These are phyloP conservation scores for Hypomyces rosellus DNA, from an alignment of 2,329 filamentous ascomycete species.

Conservation along the genomic window DNA sequence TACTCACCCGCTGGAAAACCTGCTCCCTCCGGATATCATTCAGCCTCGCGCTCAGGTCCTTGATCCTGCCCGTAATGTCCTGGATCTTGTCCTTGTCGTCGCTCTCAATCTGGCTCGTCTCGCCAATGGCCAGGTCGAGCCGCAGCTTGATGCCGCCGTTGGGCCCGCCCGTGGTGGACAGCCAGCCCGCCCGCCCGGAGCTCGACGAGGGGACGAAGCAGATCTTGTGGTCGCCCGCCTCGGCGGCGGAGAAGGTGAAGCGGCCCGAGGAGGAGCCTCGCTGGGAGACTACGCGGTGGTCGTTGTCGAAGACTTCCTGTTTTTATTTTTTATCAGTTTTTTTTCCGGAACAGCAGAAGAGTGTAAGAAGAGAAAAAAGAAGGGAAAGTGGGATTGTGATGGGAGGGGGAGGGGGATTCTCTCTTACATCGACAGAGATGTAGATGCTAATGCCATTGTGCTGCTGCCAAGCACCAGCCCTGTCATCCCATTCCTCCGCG, in stretches of 20 bases:
- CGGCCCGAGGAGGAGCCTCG: slow-evolving; percentile 68
- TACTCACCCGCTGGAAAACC: slow-evolving; percentile 84
- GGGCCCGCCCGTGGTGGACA: slow-evolving; percentile 53
- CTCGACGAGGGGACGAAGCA: slow-evolving; percentile 85
- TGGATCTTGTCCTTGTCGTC: slow-evolving; percentile 89
- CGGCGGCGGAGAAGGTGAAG: slow-evolving; percentile 93
- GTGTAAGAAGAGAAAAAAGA: too few species aligned
- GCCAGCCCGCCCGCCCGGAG: slow-evolving; percentile 64
- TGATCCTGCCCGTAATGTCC: slow-evolving; percentile 81
- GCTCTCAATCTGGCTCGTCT: slow-evolving; percentile 89
- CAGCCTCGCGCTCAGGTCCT: slow-evolving; percentile 80
- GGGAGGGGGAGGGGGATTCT: not conserved
- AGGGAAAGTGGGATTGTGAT: not conserved
- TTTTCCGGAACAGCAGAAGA: too few species aligned
- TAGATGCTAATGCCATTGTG: slow-evolving; percentile 74
- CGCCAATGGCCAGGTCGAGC: slow-evolving; percentile 88
- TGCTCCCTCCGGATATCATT: slow-evolving; percentile 90
- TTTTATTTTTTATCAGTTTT: too few species aligned
- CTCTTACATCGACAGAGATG: slow-evolving; percentile 76
- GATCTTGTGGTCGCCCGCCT: slow-evolving; percentile 90
- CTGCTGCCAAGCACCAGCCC: slow-evolving; percentile 59
- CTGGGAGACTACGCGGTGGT: slow-evolving; percentile 92
- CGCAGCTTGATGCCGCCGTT: slow-evolving; percentile 76
- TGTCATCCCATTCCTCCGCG: slow-evolving; percentile 76
- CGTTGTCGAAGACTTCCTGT: slow-evolving; percentile 89